Evolutionary conservation across 306 rosid genomes (phyloP), one percentile per base, ranked within the genome.

Genomic region (Albizia julibrissin): DNA sequence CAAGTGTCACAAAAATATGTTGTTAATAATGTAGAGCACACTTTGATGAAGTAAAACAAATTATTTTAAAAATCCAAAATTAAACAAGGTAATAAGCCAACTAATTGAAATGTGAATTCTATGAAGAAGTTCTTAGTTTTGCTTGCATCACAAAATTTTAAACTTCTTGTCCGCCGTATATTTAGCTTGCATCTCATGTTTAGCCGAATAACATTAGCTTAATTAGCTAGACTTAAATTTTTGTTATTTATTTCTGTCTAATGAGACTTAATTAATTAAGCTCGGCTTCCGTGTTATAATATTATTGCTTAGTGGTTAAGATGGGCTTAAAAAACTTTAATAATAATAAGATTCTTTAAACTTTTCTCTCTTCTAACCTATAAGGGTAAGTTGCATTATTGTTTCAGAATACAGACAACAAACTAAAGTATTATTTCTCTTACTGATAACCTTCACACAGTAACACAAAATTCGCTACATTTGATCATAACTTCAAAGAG

Each of bases 311-410:
- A 37, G 40, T 37, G 40, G 40, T 37, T 37, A 37, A 37, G 40
- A 37, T 47, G 44, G 54, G 58, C 12, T 43, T 43, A 10, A 10
- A 11, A 71, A 79, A 71, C 19, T 72, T 75, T 79, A 37, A 37
- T 40, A 64, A 74, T 22, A 59, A 82, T 74, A 59, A 72, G 61
- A 79, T 71, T 83, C 72, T 79, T 74, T 68, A n/a, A 66, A 8
- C 71, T 67, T 61, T 65, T 71, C 72, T 76, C 39, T 47, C 43
- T 19, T 80, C 73, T 33, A 62, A 70, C 50, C 43, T 47, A 75
- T n/a, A 49, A 82, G 82, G 79, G 58, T 70, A 74, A 61, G 58
- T 76, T 75, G 77, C 76, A 64, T 52, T 56, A 56, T 10, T n/a
- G 70, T 80, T 58, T 61, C 62, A 78, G 34, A 42, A 44, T 40